These are phyloP conservation scores for Mycena haematopus DNA, from an alignment of 768 basidiomycete genomes.

Conservation along the genomic window DNA sequence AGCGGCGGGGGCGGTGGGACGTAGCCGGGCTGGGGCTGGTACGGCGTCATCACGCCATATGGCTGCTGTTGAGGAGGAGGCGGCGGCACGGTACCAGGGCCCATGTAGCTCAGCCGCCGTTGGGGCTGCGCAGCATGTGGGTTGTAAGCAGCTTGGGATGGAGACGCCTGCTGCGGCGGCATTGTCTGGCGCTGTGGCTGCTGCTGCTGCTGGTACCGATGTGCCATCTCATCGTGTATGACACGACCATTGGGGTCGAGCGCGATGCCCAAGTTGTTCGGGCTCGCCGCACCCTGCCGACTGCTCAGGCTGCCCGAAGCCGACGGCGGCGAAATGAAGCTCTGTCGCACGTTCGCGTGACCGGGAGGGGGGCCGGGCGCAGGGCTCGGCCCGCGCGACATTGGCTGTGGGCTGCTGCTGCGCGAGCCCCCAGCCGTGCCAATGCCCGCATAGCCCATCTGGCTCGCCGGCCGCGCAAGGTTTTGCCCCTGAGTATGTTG, in stretches of 20 bases:
- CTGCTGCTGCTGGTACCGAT: slow-evolving; percentile 51
- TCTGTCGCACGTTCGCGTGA: slow-evolving; percentile 37
- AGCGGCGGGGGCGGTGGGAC: slow-evolving; percentile 37
- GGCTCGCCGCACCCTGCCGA: slow-evolving; percentile 65
- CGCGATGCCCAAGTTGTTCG: slow-evolving; percentile 82
- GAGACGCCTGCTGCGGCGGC: slow-evolving; percentile 37
- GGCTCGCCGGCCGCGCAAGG: slow-evolving; percentile 59
- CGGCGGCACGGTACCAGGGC: slow-evolving; percentile 33
- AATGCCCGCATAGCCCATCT: slow-evolving; percentile 77
- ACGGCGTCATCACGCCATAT: slow-evolving; percentile 47
- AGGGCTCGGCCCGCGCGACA: slow-evolving; percentile 63
- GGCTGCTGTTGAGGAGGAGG: slow-evolving; percentile 42
- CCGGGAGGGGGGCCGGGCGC: slow-evolving; percentile 38
- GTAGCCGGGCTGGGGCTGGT: slow-evolving; percentile 47
- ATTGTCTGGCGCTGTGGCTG: slow-evolving; percentile 35
- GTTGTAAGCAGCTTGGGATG: slow-evolving; percentile 40
- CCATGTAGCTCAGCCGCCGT: slow-evolving; percentile 45
- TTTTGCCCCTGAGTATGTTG: slow-evolving; percentile 44
- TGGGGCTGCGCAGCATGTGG: slow-evolving; percentile 35
- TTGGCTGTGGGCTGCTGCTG: slow-evolving; percentile 67
- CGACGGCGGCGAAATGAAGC: slow-evolving; percentile 48
- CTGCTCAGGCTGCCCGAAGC: slow-evolving; percentile 36
- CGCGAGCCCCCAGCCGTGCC: slow-evolving; percentile 65
- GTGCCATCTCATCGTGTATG: slow-evolving; percentile 80
- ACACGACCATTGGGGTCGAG: slow-evolving; percentile 84